Conservation (phyloP, 2,329 filamentous ascomycete species). For the Tothia fuscella region DNA sequence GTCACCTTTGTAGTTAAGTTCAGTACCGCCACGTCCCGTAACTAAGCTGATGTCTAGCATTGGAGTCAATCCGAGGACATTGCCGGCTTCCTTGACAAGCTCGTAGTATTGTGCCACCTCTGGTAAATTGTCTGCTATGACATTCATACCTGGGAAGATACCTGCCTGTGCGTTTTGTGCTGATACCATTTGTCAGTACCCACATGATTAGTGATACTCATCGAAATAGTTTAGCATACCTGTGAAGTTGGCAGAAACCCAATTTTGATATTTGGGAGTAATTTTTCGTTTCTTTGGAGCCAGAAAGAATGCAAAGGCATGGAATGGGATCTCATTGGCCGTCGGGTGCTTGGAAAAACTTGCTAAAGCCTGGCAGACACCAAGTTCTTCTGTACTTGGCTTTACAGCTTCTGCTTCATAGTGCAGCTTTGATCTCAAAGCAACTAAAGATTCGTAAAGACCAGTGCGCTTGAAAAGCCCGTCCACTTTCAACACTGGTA, state of each 20-base stretch:
- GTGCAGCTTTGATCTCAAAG: background rate
- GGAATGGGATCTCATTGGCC: background rate
- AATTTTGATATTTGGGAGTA: background rate
- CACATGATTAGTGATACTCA: background rate
- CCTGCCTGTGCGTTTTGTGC: background rate
- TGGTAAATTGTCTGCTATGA: background rate
- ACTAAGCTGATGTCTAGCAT: background rate
- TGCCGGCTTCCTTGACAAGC: background rate
- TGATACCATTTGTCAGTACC: background rate
- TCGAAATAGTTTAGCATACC: background rate
- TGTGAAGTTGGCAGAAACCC: background rate
- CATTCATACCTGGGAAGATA: background rate
- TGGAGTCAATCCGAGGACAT: background rate
- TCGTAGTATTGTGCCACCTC: background rate
- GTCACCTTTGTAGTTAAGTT: no score
- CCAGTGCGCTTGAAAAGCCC: background rate
- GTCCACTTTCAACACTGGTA: background rate
- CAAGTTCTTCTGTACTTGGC: background rate
- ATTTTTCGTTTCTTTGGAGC: background rate
- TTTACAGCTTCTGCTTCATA: background rate
- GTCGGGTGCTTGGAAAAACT: background rate
- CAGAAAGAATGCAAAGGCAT: background rate
- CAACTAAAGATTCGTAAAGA: background rate
- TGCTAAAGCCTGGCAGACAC: background rate
- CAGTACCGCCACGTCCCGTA: no score